Percentiles rank a stretch among this genome's conserved stretches.
These are phyloP conservation scores for Anaeramoeba flamelloides DNA, from an alignment of 78 protist genomes.

Conservation along the genomic window DNA sequence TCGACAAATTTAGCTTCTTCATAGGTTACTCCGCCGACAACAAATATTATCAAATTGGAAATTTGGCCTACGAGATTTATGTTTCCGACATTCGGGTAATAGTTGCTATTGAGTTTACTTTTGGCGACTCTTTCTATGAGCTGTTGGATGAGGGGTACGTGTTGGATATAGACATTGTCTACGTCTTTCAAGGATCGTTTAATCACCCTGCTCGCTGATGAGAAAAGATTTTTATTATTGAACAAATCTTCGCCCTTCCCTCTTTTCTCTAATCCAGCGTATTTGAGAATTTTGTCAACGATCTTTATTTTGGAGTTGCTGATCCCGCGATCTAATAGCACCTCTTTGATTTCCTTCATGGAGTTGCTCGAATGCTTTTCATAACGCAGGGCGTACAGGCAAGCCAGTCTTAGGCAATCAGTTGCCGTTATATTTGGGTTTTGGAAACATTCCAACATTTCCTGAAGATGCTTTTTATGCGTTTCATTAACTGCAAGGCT, in stretches of 20 bases:
- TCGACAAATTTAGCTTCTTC: too few species aligned
- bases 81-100: too few species aligned
- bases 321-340: not conserved
- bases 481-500: not conserved
- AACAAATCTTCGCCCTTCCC: not conserved
- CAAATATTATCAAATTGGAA: not conserved
- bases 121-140: too few species aligned
- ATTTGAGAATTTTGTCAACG: not conserved
- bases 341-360: not conserved
- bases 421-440: not conserved
- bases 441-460: not conserved
- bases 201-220: not conserved
- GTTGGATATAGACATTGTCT: not conserved
- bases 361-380: not conserved
- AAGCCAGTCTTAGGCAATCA: not conserved
- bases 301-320: not conserved
- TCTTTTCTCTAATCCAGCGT: not conserved
- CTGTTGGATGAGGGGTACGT: not conserved
- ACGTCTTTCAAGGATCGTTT: not conserved
- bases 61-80: too few species aligned
- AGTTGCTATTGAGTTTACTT: too few species aligned
- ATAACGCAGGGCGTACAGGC: not conserved
- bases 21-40: not conserved
- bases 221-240: not conserved
- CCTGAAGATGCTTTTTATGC: not conserved